Evolutionary conservation across 768 basidiomycete genomes (phyloP).

Genomic region (Xerocomus spinulosus): DNA sequence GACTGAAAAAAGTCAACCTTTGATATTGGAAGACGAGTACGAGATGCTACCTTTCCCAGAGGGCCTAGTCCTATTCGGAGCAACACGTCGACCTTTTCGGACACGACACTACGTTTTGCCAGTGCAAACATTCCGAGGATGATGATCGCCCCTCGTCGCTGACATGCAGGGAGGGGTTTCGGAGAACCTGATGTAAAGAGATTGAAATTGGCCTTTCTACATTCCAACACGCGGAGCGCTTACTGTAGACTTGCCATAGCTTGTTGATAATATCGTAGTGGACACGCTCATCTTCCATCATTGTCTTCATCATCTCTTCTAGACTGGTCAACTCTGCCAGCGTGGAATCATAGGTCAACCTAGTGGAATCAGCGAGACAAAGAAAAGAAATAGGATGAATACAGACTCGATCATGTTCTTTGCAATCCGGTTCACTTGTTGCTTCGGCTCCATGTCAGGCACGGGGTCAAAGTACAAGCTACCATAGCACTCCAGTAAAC

Average conservation of each 20-base stretch:
- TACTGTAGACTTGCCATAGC: slow-evolving; percentile 96
- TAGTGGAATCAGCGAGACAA: slow-evolving; percentile 28
- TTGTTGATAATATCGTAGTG: slow-evolving; percentile 82
- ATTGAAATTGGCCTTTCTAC: neutral
- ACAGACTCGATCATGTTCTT: slow-evolving; percentile 96
- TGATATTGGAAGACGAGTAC: neutral
- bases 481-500: slow-evolving; percentile 85
- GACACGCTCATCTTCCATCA: slow-evolving; percentile 88
- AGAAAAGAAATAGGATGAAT: neutral
- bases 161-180: slow-evolving; percentile 68
- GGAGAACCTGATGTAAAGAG: slow-evolving; percentile 46
- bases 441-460: slow-evolving; percentile 69
- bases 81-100: slow-evolving; percentile 78
- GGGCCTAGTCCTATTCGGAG: slow-evolving; percentile 84
- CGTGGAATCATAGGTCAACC: slow-evolving; percentile 87
- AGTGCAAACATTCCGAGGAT: slow-evolving; percentile 96
- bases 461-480: slow-evolving; percentile 85
- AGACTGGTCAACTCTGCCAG: slow-evolving; percentile 93
- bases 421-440: slow-evolving; percentile 86
- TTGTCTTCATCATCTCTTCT: slow-evolving; percentile 93
- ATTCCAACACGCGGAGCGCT: slow-evolving; percentile 24
- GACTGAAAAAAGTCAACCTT: slow-evolving; percentile 41
- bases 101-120: slow-evolving; percentile 72
- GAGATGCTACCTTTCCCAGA: slow-evolving; percentile 63
- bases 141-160: slow-evolving; percentile 93